phyloP scores from a whole-genome alignment of 2,329 filamentous ascomycete species.

The Exserohilum rostratum region DNA sequence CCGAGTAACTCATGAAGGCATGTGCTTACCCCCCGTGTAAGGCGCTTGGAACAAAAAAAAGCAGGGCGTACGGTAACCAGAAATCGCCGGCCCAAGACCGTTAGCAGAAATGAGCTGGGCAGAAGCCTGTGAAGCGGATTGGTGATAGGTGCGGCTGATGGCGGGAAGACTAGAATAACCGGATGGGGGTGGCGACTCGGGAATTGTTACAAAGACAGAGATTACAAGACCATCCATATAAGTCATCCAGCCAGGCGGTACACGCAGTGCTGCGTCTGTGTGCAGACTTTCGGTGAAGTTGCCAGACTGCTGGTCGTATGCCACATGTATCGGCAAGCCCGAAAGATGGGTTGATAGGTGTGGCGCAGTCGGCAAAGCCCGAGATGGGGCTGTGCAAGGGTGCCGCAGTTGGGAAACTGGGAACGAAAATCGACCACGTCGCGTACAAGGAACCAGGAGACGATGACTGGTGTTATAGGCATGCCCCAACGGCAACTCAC shows the following conservation, averaged over 20 bases:
- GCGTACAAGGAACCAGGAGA: conserved; percentile 31
- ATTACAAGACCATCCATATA: conserved; percentile 40
- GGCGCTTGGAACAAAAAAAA: conserved; percentile 22
- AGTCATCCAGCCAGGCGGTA: conserved; percentile 34
- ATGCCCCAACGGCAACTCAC: conserved; percentile 28
- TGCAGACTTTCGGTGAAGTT: conserved; percentile 41
- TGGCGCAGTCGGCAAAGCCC: conserved; percentile 41
- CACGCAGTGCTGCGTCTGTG: conserved; percentile 29
- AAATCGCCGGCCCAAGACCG: conserved; percentile 27
- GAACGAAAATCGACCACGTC: conserved; percentile 34
- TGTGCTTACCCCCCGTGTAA: conserved; percentile 36
- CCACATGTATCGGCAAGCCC: conserved; percentile 38
- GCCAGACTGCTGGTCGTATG: conserved; percentile 28
- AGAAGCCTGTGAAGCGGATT: conserved; percentile 30
- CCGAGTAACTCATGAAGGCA: conserved; percentile 51
- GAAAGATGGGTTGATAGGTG: conserved; percentile 26
- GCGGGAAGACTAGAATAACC: conserved; percentile 35
- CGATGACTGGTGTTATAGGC: conserved; percentile 37
- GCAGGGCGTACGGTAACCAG: conserved; percentile 27
- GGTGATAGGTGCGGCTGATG: conserved; percentile 24
- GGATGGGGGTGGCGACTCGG: conserved; percentile 43
- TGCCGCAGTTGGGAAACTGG: conserved; percentile 17
- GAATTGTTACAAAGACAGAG: conserved; percentile 34
- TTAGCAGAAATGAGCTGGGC: conserved; percentile 46
- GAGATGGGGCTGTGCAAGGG: conserved; percentile 42